Percentiles rank a stretch among this genome's conserved stretches.
phyloP scores from a whole-genome alignment of 2,329 filamentous ascomycete genomes.

The Claviceps africana region DNA sequence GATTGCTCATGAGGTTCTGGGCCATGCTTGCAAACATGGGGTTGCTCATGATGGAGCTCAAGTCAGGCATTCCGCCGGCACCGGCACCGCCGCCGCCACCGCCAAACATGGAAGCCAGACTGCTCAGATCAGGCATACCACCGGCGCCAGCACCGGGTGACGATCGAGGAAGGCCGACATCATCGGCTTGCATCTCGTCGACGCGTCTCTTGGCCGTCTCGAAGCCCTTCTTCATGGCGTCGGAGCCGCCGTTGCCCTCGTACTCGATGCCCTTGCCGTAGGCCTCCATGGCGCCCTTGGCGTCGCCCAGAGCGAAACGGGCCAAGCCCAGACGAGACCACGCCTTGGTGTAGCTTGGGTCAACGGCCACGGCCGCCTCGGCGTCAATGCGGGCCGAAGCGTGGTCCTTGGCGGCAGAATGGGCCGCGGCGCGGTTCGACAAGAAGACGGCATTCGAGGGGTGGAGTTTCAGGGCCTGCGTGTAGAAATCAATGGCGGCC shows the following conservation, averaged over 20 bases:
- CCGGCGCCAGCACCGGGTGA: slow-evolving; percentile 39
- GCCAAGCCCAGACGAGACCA: slow-evolving; percentile 91
- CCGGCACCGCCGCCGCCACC: slow-evolving; percentile 43
- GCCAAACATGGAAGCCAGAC: slow-evolving; percentile 60
- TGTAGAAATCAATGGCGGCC: slow-evolving; percentile 73
- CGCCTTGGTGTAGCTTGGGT: slow-evolving; percentile 91
- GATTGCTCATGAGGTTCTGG: slow-evolving; percentile 94
- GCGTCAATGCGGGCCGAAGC: slow-evolving; percentile 74
- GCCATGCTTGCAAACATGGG: slow-evolving; percentile 98
- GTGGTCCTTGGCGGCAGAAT: slow-evolving; percentile 75
- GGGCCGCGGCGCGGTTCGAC: slow-evolving; percentile 89
- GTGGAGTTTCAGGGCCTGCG: slow-evolving; percentile 65
- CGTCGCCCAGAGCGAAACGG: slow-evolving; percentile 80
- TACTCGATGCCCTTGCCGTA: slow-evolving; percentile 87
- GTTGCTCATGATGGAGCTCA: slow-evolving; percentile 82
- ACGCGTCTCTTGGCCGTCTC: slow-evolving; percentile 85
- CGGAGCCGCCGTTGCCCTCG: slow-evolving; percentile 85
- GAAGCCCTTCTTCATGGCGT: slow-evolving; percentile 93
- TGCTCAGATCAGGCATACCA: slow-evolving; percentile 58
- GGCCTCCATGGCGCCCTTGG: slow-evolving; percentile 83
- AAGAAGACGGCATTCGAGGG: slow-evolving; percentile 91
- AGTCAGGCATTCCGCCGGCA: slow-evolving; percentile 73
- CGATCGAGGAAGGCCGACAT: slow-evolving; percentile 26
- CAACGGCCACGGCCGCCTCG: slow-evolving; percentile 74
- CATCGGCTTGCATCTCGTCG: slow-evolving; percentile 55